A percentile compares a stretch with the other conserved stretches of the same genome.
phyloP scores from a whole-genome alignment of 2,329 filamentous ascomycete species.

The Colletotrichum lentis region DNA sequence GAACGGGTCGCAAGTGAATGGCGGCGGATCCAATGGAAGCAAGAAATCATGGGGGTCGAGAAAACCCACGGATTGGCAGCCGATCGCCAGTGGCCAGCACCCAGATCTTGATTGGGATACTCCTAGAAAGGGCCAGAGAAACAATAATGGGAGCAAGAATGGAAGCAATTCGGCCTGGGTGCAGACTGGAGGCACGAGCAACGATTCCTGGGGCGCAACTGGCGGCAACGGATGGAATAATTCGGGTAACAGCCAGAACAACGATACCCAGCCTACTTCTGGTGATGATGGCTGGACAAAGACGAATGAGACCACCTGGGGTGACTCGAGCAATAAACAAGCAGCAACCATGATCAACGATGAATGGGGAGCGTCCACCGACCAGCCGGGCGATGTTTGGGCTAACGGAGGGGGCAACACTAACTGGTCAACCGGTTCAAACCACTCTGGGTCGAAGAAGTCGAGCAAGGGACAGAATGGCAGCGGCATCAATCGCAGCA shows the following conservation, averaged over 20 bases:
- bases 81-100: slow-evolving; percentile 27
- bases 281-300: slow-evolving; percentile 18
- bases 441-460: slow-evolving; percentile 32
- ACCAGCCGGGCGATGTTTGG: slow-evolving; percentile 13
- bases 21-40: slow-evolving; percentile 33
- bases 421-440: slow-evolving; percentile 28
- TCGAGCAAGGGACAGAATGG: slow-evolving; percentile 19
- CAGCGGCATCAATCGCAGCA: slow-evolving; percentile 19
- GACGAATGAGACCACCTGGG: slow-evolving; percentile 17
- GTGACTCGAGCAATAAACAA: slow-evolving; percentile 17
- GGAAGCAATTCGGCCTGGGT: slow-evolving; percentile 14
- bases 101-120: slow-evolving; percentile 28
- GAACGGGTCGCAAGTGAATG: slow-evolving; percentile 14
- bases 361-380: slow-evolving; percentile 13
- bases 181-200: slow-evolving; percentile 17
- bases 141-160: slow-evolving; percentile 17
- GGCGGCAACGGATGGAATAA: slow-evolving; percentile 20
- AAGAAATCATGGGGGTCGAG: slow-evolving; percentile 36
- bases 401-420: slow-evolving; percentile 6
- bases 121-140: slow-evolving; percentile 12
- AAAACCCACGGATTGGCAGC: slow-evolving; percentile 21
- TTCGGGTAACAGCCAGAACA: slow-evolving; percentile 21
- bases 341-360: slow-evolving; percentile 2
- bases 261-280: slow-evolving; percentile 29
- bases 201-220: slow-evolving; percentile 22